Evolutionary conservation across 495 filamentous ascomycete species (phyloP).

Genomic region (Pyrenopolyporus hunteri): DNA sequence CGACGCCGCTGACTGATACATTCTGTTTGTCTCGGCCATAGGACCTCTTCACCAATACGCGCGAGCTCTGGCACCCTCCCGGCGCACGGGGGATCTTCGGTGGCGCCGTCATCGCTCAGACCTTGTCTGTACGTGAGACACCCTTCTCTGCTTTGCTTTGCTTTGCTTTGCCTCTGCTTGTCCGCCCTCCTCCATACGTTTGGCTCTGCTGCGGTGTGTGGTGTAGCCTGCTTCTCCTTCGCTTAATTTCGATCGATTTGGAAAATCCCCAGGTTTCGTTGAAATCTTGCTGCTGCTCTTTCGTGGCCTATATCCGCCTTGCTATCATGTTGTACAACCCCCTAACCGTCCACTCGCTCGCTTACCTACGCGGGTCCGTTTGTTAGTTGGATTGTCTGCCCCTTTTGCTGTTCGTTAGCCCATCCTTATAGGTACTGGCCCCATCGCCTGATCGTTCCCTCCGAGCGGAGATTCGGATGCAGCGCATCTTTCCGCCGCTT

Average conservation of each 20-base stretch:
- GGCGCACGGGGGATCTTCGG: conserved; percentile 94
- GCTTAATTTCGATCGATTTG: too few relatives aligned
- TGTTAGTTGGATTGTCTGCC: too few relatives aligned
- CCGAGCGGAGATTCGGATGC: conserved; percentile 28
- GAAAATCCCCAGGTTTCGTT: too few relatives aligned
- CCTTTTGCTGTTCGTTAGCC: neutral
- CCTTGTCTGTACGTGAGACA: conserved; percentile 59
- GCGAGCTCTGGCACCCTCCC: conserved; percentile 86
- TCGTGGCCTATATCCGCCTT: too few relatives aligned
- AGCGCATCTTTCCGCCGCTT: neutral
- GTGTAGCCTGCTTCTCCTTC: too few relatives aligned
- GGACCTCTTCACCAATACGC: conserved; percentile 93
- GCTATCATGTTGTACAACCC: too few relatives aligned
- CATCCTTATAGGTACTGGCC: neutral
- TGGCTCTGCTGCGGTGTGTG: too few relatives aligned
- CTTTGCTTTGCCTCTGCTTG: neutral
- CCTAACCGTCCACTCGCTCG: too few relatives aligned
- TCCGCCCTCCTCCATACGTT: too few relatives aligned
- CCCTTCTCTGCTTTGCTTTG: neutral
- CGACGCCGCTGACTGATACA: conserved; percentile 1
- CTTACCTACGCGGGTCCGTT: neutral
- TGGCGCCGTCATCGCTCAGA: conserved; percentile 91
- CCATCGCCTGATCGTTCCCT: neutral
- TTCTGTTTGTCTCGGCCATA: conserved; percentile 41
- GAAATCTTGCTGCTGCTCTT: too few relatives aligned